Base-by-base conservation (phyloP, 2,329 filamentous ascomycete species). In the Pyrenochaeta sp. region DNA sequence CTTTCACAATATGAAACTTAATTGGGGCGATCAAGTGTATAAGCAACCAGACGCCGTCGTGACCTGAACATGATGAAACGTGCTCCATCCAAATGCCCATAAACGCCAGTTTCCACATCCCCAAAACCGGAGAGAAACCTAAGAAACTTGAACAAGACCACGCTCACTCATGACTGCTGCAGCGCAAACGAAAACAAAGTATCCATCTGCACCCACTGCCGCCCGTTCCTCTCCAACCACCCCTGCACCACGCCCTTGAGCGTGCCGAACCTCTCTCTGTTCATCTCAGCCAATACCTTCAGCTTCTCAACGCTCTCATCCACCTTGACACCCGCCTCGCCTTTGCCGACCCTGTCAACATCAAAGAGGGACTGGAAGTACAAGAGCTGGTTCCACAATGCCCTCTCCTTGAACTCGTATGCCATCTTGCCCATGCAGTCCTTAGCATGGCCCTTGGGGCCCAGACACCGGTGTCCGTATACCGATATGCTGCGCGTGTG, bases 121-220 rank as follows among this genome's bases (percentile, higher is more conserved):
- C 32, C 35, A 36, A 10, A 7, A 24, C 22, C 22, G n/a, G 7
- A 7, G 22, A 24, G n/a, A 7, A 7, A 7, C 22, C 22, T n/a
- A 24, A 24, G n/a, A 24, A 7, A 18, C 18, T 19, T 11, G 10
- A 9, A n/a, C 4, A 18, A 32, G 23, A 8, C 19, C 19, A 14
- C 18, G 26, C 15, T 30, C 11, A 17, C 17, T 28, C 21, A n/a
- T n/a, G 38, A 46, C 32, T 30, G 23, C 51, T 67, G 72, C 46
- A 75, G 63, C 47, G 77, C 78, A 74, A 82, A 80, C 52, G 82
- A 81, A 78, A 96, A 96, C 53, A 96, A 73, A 55, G 79, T 86
- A 72, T 94, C 90, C 92, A 96, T 96, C 57, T 90, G 88, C 38
- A 96, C 92, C 90, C 90, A 96, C 72, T 91, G 88, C 59, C 90